These are phyloP conservation scores for Allomyces macrogynus DNA, from an alignment of 192 early-diverging fungal genomes.

Conservation along the genomic window DNA sequence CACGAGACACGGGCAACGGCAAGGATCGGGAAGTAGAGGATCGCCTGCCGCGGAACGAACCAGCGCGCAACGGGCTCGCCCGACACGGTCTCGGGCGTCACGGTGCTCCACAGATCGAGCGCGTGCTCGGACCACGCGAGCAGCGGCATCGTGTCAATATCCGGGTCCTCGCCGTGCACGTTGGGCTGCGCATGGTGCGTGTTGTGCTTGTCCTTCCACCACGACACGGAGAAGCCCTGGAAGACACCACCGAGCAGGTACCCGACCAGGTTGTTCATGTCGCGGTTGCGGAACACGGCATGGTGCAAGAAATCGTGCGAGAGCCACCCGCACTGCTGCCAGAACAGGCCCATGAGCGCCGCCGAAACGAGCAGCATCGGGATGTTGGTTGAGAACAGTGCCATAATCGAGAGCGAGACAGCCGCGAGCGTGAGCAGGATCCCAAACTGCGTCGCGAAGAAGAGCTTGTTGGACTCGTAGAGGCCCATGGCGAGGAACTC, in stretches of 20 bases:
- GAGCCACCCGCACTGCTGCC: slow-evolving; percentile 70
- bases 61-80: slow-evolving; percentile 24
- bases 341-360: slow-evolving; percentile 42
- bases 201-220: slow-evolving; percentile 83
- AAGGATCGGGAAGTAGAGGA: slow-evolving; percentile 49
- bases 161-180: slow-evolving; percentile 58
- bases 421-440: slow-evolving; percentile 28
- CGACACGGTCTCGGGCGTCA: slow-evolving; percentile 17
- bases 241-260: slow-evolving; percentile 51
- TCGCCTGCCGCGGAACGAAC: slow-evolving; percentile 18
- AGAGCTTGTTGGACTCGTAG: slow-evolving; percentile 45
- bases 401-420: slow-evolving; percentile 25
- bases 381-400: slow-evolving; percentile 22
- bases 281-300: slow-evolving; percentile 51
- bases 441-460: slow-evolving; percentile 39
- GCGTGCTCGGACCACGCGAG: slow-evolving; percentile 54
- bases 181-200: slow-evolving; percentile 67
- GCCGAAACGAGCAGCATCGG: slow-evolving; percentile 32
- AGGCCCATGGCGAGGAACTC: slow-evolving; percentile 28
- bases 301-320: slow-evolving; percentile 67
- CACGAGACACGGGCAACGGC: slow-evolving; percentile 56
- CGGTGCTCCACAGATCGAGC: slow-evolving; percentile 24
- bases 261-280: slow-evolving; percentile 35
- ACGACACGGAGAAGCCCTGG: slow-evolving; percentile 56
- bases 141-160: slow-evolving; percentile 63